A percentile compares a stretch with the other conserved stretches of the same genome.
Conservation (phyloP, 2,329 filamentous ascomycete species). For the Pseudogymnoascus sp. region DNA sequence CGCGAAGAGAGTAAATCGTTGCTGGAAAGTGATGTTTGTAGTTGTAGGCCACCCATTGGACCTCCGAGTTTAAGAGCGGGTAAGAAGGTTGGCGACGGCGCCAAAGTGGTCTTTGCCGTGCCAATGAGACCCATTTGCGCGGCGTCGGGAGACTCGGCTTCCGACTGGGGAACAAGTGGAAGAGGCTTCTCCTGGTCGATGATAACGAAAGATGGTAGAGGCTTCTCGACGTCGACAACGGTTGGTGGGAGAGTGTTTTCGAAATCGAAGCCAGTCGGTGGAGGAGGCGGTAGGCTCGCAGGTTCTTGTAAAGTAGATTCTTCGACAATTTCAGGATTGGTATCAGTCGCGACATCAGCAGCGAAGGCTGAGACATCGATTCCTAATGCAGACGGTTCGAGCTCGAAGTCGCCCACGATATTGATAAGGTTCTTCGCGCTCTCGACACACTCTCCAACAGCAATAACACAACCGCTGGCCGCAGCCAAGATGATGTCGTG, state of each 20-base stretch:
- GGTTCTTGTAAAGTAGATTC: slow-evolving; percentile 21
- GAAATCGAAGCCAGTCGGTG: slow-evolving; percentile 23
- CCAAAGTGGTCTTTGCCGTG: slow-evolving; percentile 2
- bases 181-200: slow-evolving; percentile 56
- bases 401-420: slow-evolving; percentile 82
- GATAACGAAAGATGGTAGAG: slow-evolving; percentile 29
- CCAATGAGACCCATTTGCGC: slow-evolving; percentile 4
- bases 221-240: background rate
- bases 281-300: slow-evolving; percentile 34
- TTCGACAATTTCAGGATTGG: background rate
- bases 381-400: slow-evolving; percentile 48
- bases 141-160: background rate
- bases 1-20: slow-evolving; percentile 36
- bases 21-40: slow-evolving; percentile 1
- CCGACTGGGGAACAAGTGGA: slow-evolving; percentile 48
- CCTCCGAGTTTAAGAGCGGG: background rate
- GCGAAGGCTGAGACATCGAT: slow-evolving; percentile 38
- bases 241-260: background rate
- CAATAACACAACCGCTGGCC: slow-evolving; percentile 79
- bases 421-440: slow-evolving; percentile 81
- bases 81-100: background rate
- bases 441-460: slow-evolving; percentile 82
- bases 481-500: slow-evolving; percentile 67
- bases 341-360: slow-evolving; percentile 1
- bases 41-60: background rate